Base-by-base conservation (phyloP, 495 filamentous ascomycete species). In the Penicillium maclennaniae region DNA sequence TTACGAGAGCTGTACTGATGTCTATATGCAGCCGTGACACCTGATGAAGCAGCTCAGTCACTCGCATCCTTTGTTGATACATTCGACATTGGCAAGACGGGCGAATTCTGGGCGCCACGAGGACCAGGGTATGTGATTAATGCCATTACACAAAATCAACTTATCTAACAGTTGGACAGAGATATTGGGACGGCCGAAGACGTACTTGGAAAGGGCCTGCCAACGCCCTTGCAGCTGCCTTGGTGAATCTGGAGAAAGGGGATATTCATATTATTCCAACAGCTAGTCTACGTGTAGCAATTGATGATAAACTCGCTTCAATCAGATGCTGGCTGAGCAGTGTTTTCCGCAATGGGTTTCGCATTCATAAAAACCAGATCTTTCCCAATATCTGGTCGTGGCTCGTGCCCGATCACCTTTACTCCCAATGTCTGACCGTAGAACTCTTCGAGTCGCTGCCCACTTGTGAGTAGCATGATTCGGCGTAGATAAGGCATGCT, bases 31-130 rank as follows among this genome's bases (percentile, higher is more conserved):
- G 85, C 86, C 51, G 82, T 89, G 9, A 86, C 81, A 1, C 85
- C 86, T 0, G 78, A 85, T 40, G 79, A 81, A 61, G 85, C 87
- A 7, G 86, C 86, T 19, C 65, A 75, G 55, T 83, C 79, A 23
- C 69, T 89, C n/a, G 70, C 75, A 4, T 69, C 81, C 7, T 89
- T 82, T 66, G 73, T 83, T 16, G 78, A 86, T 6, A 55, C 28
- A 0, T 84, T 89, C 54, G 81, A 85, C 64, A 80, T 88, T 43
- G 72, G 66, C 50, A 83, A 82, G 65, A 84, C 83, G 3, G 86
- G 86, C 8, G 70, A 88, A 65, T 87, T 79, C 57, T 90, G 86
- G 86, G 85, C 86, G 27, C 85, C 86, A 1, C 71, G 84, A 52
- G 87, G 87, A 45, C 75, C 83, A 19, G 66, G 68, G 83, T 85